Percentiles rank a stretch among this genome's conserved stretches.
Evolutionary conservation across 257 asterid genomes (phyloP).

Genomic region (Lycium ferocissimum): DNA sequence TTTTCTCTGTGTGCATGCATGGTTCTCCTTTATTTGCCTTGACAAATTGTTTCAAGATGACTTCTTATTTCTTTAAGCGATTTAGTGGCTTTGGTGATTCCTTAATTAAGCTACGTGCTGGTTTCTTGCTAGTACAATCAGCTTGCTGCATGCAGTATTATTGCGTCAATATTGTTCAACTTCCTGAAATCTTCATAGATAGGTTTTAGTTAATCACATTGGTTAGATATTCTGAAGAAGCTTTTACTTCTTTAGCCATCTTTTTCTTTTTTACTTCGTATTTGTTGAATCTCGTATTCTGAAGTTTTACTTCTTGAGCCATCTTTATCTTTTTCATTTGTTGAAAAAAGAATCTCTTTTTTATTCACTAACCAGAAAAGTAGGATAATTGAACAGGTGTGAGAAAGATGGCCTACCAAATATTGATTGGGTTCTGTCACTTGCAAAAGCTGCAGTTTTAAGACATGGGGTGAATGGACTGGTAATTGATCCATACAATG

Average conservation of each 20-base stretch:
- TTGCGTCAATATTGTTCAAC: neutral
- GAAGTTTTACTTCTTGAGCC: neutral
- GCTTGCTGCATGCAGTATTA: neutral
- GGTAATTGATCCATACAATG: slow-evolving; percentile 96
- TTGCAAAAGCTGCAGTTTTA: slow-evolving; percentile 85
- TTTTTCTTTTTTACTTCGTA: neutral
- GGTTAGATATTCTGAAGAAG: neutral
- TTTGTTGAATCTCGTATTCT: neutral
- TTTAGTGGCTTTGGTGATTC: neutral
- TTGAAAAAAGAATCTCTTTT: neutral
- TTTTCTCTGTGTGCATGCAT: neutral
- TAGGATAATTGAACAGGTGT: slow-evolving; percentile 65
- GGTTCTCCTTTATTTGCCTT: neutral
- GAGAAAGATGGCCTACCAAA: slow-evolving; percentile 94
- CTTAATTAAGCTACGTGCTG: neutral
- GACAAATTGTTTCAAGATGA: neutral
- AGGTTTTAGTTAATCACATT: neutral
- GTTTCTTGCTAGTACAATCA: neutral
- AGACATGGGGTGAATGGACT: slow-evolving; percentile 95
- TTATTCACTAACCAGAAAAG: slow-evolving; percentile 19
- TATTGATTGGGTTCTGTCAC: slow-evolving; percentile 88
- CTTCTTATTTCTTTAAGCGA: neutral
- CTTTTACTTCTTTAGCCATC: neutral
- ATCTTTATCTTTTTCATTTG: neutral
- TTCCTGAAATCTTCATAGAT: neutral